Evolutionary conservation across 805 yeast genomes (phyloP).

Genomic region (Ogataea methanolica): DNA sequence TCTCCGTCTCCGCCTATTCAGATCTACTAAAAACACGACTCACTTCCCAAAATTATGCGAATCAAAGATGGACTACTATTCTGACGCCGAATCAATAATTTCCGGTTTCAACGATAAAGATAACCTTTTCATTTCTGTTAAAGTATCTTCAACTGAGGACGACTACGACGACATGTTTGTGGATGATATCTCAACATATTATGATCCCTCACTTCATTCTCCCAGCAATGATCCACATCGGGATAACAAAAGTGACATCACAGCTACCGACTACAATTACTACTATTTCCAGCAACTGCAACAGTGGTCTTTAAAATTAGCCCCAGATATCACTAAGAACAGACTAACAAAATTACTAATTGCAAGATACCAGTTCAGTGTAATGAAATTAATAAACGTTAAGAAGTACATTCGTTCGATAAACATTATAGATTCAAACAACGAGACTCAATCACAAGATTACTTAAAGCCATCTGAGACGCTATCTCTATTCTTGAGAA

Average conservation of each 20-base stretch:
- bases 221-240: neutral
- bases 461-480: neutral
- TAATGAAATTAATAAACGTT: slow-evolving; percentile 1
- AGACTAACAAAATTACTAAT: slow-evolving; percentile 1
- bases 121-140: slow-evolving; percentile 10
- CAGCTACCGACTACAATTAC: neutral
- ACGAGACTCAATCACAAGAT: neutral
- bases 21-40: too few relatives aligned
- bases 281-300: neutral
- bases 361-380: slow-evolving; percentile 1
- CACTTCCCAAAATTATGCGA: too few relatives aligned
- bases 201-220: neutral
- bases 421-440: neutral
- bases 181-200: neutral
- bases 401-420: slow-evolving; percentile 5
- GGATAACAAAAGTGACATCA: neutral
- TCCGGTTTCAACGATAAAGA: slow-evolving; percentile 16
- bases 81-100: slow-evolving; percentile 13
- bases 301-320: neutral
- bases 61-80: slow-evolving; percentile 1
- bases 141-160: neutral
- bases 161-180: neutral
- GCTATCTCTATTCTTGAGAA: slow-evolving; percentile 1
- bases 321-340: neutral
- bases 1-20: neutral